A percentile compares a stretch with the other conserved stretches of the same genome.
phyloP scores from a whole-genome alignment of 805 yeast species.

The Saturnispora diversa region DNA sequence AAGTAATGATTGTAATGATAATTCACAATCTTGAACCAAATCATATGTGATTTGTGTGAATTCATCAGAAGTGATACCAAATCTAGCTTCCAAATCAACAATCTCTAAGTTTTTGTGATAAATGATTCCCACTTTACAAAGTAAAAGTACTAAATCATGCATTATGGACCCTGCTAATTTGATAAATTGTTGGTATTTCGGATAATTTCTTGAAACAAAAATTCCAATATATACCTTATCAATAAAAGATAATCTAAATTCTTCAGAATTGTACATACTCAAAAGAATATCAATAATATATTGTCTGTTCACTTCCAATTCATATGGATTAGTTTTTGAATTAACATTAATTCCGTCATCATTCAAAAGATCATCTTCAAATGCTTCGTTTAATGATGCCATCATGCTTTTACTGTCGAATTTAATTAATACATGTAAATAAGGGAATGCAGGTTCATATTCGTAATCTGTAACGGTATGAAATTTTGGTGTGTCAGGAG shows the following conservation, averaged over 20 bases:
- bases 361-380: slow-evolving; percentile 72
- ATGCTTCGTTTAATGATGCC: slow-evolving; percentile 65
- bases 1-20: slow-evolving; percentile 65
- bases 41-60: slow-evolving; percentile 23
- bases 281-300: slow-evolving; percentile 66
- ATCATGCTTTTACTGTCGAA: slow-evolving; percentile 53
- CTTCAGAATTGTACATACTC: slow-evolving; percentile 41
- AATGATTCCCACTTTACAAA: slow-evolving; percentile 33
- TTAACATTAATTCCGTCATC: slow-evolving; percentile 37
- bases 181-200: slow-evolving; percentile 80
- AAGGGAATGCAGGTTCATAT: slow-evolving; percentile 57
- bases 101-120: not conserved
- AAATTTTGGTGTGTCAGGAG: slow-evolving; percentile 30
- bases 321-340: slow-evolving; percentile 19
- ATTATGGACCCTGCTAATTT: slow-evolving; percentile 56
- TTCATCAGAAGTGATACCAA: not conserved
- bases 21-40: slow-evolving; percentile 46
- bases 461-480: slow-evolving; percentile 29
- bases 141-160: slow-evolving; percentile 37
- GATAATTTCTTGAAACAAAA: slow-evolving; percentile 71
- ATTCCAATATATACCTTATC: slow-evolving; percentile 42
- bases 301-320: slow-evolving; percentile 53
- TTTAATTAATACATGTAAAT: slow-evolving; percentile 49
- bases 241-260: slow-evolving; percentile 24
- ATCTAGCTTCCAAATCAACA: not conserved